Percentiles rank a stretch among this genome's conserved stretches.
Conservation (phyloP, 2,329 filamentous ascomycete species). For the Dactylonectria estremocensis region DNA sequence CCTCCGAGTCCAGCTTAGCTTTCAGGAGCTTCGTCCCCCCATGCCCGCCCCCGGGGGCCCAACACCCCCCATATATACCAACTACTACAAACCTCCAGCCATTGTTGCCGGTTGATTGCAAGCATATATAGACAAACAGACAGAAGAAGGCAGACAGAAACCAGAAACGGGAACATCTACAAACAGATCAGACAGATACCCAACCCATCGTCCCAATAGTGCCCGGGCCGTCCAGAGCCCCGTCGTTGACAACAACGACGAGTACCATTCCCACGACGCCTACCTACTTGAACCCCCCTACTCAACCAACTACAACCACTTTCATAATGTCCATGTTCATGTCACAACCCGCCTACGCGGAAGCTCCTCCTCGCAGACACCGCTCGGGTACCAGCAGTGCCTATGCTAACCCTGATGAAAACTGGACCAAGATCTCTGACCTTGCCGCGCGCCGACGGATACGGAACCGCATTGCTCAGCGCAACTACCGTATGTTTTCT, state of each 20-base stretch:
- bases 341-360: slow-evolving; percentile 53
- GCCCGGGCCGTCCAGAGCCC: too few relatives aligned
- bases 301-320: slow-evolving; percentile 29
- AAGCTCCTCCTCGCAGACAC: slow-evolving; percentile 75
- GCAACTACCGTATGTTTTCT: slow-evolving; percentile 87
- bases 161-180: too few relatives aligned
- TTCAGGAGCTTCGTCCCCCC: not conserved
- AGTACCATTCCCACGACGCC: too few relatives aligned
- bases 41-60: slow-evolving; percentile 12
- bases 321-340: slow-evolving; percentile 55
- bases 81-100: slow-evolving; percentile 26
- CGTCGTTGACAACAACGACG: too few relatives aligned
- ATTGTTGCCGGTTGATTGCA: too few relatives aligned
- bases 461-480: slow-evolving; percentile 97
- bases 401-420: slow-evolving; percentile 95
- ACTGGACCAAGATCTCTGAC: slow-evolving; percentile 99
- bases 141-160: too few relatives aligned
- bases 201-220: too few relatives aligned
- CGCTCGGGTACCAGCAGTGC: slow-evolving; percentile 90
- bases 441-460: slow-evolving; percentile 93
- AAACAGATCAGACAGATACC: too few relatives aligned
- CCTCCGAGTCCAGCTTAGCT: slow-evolving; percentile 38
- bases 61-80: too few relatives aligned
- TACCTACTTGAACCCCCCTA: too few relatives aligned
- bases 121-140: too few relatives aligned